Conservation (phyloP, 2,329 filamentous ascomycete genomes). For the Parastagonospora avenae region DNA sequence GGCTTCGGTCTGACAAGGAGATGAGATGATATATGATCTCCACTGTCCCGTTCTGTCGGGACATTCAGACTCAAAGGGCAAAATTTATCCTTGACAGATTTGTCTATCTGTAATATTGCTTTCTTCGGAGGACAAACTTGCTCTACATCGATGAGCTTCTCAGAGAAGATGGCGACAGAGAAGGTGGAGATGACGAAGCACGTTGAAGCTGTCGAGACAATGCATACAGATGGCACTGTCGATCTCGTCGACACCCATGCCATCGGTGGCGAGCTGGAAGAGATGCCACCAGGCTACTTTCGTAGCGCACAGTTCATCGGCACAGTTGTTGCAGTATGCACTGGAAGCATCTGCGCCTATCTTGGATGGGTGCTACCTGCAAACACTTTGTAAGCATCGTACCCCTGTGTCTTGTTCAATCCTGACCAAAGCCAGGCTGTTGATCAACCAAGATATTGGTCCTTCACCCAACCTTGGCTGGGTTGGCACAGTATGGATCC, state of each 20-base stretch:
- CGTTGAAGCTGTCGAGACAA: constrained; percentile 21
- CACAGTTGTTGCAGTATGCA: constrained; percentile 43
- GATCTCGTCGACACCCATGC: constrained; percentile 51
- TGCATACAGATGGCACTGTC: constrained; percentile 50
- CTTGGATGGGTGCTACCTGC: constrained; percentile 37
- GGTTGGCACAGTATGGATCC: constrained; percentile 36
- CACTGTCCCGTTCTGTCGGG: no score
- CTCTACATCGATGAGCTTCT: not conserved
- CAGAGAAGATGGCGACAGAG: constrained; percentile 1
- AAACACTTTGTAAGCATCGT: constrained; percentile 25
- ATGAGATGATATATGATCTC: no score
- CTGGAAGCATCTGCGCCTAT: constrained; percentile 33
- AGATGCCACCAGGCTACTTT: constrained; percentile 52
- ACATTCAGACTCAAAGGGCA: no score
- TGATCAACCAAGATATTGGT: constrained; percentile 36
- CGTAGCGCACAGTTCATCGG: constrained; percentile 49
- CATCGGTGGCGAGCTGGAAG: constrained; percentile 49
- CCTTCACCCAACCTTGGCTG: constrained; percentile 32
- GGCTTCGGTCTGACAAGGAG: no score
- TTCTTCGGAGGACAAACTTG: no score
- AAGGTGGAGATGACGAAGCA: constrained; percentile 1
- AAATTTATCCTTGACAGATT: no score
- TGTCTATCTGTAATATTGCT: no score
- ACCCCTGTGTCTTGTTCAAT: not conserved
- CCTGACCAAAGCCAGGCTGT: constrained; percentile 4